Percentiles rank a stretch among this genome's conserved stretches.
Conservation (phyloP, 1,284 basidiomycete species). For the Leccinum pseudoinsigne region DNA sequence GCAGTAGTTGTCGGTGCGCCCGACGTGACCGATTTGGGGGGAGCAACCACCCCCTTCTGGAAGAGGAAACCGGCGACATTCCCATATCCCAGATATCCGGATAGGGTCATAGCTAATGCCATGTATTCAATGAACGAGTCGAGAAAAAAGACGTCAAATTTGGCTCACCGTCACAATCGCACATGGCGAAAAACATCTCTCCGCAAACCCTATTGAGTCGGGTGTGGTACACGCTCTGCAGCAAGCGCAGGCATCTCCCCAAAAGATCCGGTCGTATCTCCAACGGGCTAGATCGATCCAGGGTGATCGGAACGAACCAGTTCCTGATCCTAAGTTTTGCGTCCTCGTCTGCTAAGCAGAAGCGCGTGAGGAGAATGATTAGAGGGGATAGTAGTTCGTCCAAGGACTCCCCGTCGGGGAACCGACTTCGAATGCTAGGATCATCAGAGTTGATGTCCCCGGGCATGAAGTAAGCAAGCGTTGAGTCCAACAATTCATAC, state of each 20-base stretch:
- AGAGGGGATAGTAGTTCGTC: conserved; percentile 81
- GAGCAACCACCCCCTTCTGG: conserved; percentile 78
- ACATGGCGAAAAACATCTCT: conserved; percentile 84
- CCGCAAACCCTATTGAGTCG: conserved; percentile 75
- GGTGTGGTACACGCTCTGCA: conserved; percentile 70
- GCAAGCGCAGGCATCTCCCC: conserved; percentile 78
- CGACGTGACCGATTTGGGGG: conserved; percentile 29
- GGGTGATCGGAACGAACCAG: conserved; percentile 68
- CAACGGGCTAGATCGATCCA: conserved; percentile 77
- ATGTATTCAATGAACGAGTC: conserved; percentile 1
- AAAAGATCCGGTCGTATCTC: conserved; percentile 72
- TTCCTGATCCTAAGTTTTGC: conserved; percentile 58
- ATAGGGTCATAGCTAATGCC: conserved; percentile 59
- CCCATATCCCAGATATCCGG: conserved; percentile 84
- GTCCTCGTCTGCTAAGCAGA: conserved; percentile 62
- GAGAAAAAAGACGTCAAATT: conserved; percentile 1
- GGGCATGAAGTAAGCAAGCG: conserved; percentile 67
- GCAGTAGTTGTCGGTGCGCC: conserved; percentile 38
- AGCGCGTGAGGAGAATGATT: conserved; percentile 67
- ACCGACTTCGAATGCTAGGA: conserved; percentile 48
- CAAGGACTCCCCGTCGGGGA: conserved; percentile 52
- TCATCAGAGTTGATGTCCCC: conserved; percentile 65
- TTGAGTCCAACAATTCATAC: conserved; percentile 62
- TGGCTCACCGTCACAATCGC: conserved; percentile 73
- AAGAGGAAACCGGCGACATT: conserved; percentile 92